Conservation (phyloP, 305 asterid genomes). For the Fraxinus paxiana region DNA sequence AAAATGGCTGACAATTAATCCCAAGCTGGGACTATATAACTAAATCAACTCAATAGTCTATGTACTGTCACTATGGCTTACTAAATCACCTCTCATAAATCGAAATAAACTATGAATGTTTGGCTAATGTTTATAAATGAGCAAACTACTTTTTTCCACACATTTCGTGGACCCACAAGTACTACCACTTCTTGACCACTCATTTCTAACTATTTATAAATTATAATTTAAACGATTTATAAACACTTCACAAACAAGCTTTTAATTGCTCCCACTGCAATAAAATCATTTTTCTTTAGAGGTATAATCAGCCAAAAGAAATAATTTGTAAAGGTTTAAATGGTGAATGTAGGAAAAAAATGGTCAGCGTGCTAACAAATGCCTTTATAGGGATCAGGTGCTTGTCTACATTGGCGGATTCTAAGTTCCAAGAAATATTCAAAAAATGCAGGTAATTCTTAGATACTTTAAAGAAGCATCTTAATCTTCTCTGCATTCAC, state of each 20-base stretch:
- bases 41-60: not conserved
- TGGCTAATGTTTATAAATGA: not conserved
- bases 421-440: not conserved
- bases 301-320: not conserved
- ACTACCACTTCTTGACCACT: not conserved
- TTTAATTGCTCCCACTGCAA: not conserved
- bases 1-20: not conserved
- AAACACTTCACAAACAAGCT: not conserved
- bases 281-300: not conserved
- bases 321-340: not conserved
- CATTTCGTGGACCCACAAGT: not conserved
- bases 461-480: not conserved
- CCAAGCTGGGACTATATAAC: not conserved
- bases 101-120: not conserved
- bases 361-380: not conserved
- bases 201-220: not conserved
- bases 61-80: not conserved
- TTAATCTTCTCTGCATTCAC: not conserved
- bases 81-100: not conserved
- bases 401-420: not conserved
- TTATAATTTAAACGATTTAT: not conserved
- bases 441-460: not conserved
- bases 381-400: not conserved
- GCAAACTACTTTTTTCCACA: not conserved
- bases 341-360: not conserved